Base-by-base conservation (phyloP, 768 basidiomycete genomes). In the Favolaschia claudopus region DNA sequence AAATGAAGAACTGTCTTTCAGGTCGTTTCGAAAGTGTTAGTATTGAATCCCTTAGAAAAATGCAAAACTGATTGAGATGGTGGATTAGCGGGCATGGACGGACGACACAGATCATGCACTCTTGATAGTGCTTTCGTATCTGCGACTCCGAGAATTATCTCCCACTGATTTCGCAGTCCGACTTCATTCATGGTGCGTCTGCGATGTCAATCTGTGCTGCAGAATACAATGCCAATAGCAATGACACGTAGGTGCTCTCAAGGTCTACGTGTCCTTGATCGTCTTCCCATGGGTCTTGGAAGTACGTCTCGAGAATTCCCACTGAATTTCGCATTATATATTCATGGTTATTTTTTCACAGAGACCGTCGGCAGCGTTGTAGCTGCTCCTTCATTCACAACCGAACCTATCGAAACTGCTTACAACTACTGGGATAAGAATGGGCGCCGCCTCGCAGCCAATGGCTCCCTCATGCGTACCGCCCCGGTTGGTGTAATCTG, bases 391-490 rank as follows among this genome's bases (percentile, higher is more conserved):
- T 32, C 56, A 4, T 68, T 28, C 33, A 34, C 24, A 15, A 36
- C 50, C 15, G 38, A 63, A 42, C 67, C 64, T 1, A 47, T 51
- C 5, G 43, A 47, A 8, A 67, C 60, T 31, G 67, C 67, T 10
- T 43, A 60, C 14, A 9, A 24, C 12, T 34, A 64, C 36, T 69
- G 67, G 67, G 60, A 65, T 13, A 49, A 60, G 19, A 49, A 31
- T 37, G 63, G 65, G 3, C 46, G 58, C 15, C 44, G 42, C 7
- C 19, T 62, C 27, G 67, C 67, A 1, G 44, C 67, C 13, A 67
- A 69, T 25, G 67, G 67, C 8, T 69, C 67, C 45, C 54, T 69
- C 47, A 69, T 69, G 65, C 59, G 67, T 14, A 69, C 67, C 13
- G 52, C 66, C 1, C 63, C 67, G 1, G 38, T 69, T 33, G 67